Evolutionary conservation across 768 basidiomycete genomes (phyloP).

Genomic region (Lactarius hatsudake): DNA sequence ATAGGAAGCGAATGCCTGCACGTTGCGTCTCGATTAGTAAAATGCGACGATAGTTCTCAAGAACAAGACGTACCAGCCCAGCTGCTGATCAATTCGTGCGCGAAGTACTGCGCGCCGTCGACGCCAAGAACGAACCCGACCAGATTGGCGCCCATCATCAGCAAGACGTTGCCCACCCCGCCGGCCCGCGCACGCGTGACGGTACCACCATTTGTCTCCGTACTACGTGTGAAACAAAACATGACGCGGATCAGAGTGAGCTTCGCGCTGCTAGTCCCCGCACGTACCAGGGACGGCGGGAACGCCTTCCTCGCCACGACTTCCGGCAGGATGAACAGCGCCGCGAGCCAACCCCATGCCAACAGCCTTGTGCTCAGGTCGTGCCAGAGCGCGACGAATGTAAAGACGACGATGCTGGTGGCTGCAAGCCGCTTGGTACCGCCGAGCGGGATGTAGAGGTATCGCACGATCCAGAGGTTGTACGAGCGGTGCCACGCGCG

Average conservation of each 20-base stretch:
- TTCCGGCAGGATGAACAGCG: conserved; percentile 88
- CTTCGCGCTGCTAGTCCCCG: too few species aligned
- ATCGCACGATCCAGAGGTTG: conserved; percentile 94
- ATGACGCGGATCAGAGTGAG: too few species aligned
- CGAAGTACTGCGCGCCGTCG: conserved; percentile 72
- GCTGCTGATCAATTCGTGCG: conserved; percentile 59
- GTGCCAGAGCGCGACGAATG: conserved; percentile 98
- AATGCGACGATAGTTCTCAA: too few species aligned
- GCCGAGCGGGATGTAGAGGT: conserved; percentile 88
- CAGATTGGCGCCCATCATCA: conserved; percentile 92
- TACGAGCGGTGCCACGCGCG: conserved; percentile 94
- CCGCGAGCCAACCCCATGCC: conserved; percentile 96
- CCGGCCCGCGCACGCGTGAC: conserved; percentile 80
- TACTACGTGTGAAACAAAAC: conserved; percentile 50
- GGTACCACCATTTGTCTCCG: conserved; percentile 68
- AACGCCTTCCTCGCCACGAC: conserved; percentile 58
- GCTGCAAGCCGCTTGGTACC: conserved; percentile 56
- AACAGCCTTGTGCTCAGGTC: conserved; percentile 85
- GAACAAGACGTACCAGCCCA: conserved; percentile 49
- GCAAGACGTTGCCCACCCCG: conserved; percentile 76
- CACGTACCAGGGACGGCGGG: conserved; percentile 53
- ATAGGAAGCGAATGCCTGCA: conserved; percentile 64
- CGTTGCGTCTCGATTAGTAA: neutral
- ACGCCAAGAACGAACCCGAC: conserved; percentile 92
- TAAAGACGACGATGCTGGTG: conserved; percentile 80